Evolutionary conservation across 805 yeast species (phyloP).

Genomic region (Starmerella cellae): DNA sequence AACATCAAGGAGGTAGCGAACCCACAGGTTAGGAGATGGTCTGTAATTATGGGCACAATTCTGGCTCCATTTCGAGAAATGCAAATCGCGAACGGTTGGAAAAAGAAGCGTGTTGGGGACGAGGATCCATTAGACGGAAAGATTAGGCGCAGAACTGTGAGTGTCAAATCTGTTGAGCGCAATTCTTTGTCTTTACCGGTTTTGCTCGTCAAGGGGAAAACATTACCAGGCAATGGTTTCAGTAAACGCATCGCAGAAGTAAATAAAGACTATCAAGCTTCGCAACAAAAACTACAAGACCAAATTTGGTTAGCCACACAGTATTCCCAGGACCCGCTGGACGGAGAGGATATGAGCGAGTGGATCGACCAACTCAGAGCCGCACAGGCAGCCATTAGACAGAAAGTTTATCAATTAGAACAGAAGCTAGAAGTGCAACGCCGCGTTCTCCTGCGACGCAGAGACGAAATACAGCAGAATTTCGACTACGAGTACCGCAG

Average conservation of each 20-base stretch:
- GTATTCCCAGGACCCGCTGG: conserved; percentile 13
- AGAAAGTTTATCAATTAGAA: not conserved
- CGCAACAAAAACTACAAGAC: not conserved
- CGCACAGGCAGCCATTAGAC: not conserved
- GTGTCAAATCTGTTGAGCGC: conserved; percentile 12
- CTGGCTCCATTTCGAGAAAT: conserved; percentile 14
- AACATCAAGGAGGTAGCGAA: not conserved
- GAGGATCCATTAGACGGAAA: too few species aligned
- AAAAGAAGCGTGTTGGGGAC: not conserved
- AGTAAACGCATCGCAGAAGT: conserved; percentile 9
- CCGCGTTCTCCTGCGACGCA: conserved; percentile 14
- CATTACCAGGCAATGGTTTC: conserved; percentile 13
- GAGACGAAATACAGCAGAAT: conserved; percentile 8
- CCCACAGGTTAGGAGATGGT: not conserved
- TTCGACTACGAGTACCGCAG: conserved; percentile 12
- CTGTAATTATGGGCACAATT: conserved; percentile 13
- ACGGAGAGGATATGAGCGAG: conserved; percentile 9
- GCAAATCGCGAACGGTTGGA: not conserved
- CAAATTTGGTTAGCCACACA: conserved; percentile 13
- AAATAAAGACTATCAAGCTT: conserved; percentile 2
- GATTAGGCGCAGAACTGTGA: conserved; percentile 17
- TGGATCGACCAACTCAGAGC: conserved; percentile 6
- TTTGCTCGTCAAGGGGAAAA: conserved; percentile 17
- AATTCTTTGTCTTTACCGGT: conserved; percentile 12
- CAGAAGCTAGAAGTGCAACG: conserved; percentile 16